phyloP scores from a whole-genome alignment of 2,329 filamentous ascomycete genomes.

The Ilyonectria sp. region DNA sequence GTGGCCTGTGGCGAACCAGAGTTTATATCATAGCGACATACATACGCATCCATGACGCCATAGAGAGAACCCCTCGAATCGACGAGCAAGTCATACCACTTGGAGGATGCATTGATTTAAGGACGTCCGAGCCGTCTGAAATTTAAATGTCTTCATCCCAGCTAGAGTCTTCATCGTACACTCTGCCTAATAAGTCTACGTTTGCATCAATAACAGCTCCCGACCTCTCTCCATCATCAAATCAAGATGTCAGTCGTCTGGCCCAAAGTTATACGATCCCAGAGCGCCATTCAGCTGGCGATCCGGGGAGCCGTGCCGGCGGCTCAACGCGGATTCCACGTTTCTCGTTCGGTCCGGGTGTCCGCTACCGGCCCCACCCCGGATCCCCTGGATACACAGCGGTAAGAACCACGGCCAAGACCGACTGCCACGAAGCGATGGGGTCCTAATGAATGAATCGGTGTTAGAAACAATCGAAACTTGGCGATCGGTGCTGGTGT shows the following conservation, averaged over 20 bases:
- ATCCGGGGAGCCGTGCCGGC: constrained; percentile 9
- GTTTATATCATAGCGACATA: constrained; percentile 35
- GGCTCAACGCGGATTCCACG: constrained; percentile 18
- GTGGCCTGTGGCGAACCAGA: constrained; percentile 8
- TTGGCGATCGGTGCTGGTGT: constrained; percentile 32
- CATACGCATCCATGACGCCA: constrained; percentile 47
- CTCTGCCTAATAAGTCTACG: neutral
- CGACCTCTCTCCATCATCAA: neutral
- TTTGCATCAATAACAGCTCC: neutral
- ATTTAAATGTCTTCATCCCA: no score
- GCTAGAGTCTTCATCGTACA: neutral
- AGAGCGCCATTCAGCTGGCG: constrained; percentile 10
- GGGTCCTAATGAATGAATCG: neutral
- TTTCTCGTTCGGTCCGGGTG: constrained; percentile 14
- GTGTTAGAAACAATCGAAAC: constrained; percentile 25
- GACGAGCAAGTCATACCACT: neutral
- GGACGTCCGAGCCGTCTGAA: neutral
- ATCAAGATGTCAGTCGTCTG: neutral
- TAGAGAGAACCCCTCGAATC: constrained; percentile 15
- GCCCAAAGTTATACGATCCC: constrained; percentile 9
- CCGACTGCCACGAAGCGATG: neutral
- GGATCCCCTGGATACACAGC: constrained; percentile 11
- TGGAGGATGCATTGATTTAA: constrained; percentile 25
- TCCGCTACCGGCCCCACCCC: constrained; percentile 3
- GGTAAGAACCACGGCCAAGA: constrained; percentile 5